Percentiles rank a stretch among this genome's conserved stretches.
Conservation (phyloP, 805 yeast species). For the Debaryomyces hansenii region DNA sequence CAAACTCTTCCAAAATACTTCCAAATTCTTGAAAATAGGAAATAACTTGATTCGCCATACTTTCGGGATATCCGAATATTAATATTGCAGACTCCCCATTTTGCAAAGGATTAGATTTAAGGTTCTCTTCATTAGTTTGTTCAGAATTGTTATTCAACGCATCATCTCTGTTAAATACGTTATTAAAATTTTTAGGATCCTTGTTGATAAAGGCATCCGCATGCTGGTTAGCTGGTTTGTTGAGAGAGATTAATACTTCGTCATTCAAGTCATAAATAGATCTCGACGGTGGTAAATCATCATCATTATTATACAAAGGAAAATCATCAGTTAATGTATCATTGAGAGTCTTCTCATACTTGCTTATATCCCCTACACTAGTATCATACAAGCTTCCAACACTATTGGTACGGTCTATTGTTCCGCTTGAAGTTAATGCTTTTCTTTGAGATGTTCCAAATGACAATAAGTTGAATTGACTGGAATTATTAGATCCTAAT, state of each 20-base stretch:
- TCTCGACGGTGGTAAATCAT: conserved; percentile 50
- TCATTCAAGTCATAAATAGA: conserved; percentile 52
- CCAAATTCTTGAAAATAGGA: conserved; percentile 81
- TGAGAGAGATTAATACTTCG: conserved; percentile 38
- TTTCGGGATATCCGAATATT: conserved; percentile 87
- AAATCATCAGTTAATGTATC: conserved; percentile 31
- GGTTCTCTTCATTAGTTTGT: conserved; percentile 11
- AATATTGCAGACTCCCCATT: conserved; percentile 64
- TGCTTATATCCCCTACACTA: conserved; percentile 17
- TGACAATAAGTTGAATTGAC: conserved; percentile 34
- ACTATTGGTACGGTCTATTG: conserved; percentile 17
- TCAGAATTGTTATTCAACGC: conserved; percentile 4
- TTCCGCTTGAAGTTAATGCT: conserved; percentile 10
- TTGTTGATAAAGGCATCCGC: conserved; percentile 43
- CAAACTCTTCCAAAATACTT: conserved; percentile 71
- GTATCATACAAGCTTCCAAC: conserved; percentile 22
- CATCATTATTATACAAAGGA: conserved; percentile 25
- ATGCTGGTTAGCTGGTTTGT: conserved; percentile 31
- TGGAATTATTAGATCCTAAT: conserved; percentile 10
- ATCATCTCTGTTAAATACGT: conserved; percentile 41
- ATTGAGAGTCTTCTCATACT: conserved; percentile 30
- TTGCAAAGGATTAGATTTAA: conserved; percentile 21
- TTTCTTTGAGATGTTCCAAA: conserved; percentile 32
- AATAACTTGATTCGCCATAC: conserved; percentile 63
- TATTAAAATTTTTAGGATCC: conserved; percentile 46